Conservation (phyloP, 164 flowering plant genomes). For the Kalanchoe fedtschenkoi region DNA sequence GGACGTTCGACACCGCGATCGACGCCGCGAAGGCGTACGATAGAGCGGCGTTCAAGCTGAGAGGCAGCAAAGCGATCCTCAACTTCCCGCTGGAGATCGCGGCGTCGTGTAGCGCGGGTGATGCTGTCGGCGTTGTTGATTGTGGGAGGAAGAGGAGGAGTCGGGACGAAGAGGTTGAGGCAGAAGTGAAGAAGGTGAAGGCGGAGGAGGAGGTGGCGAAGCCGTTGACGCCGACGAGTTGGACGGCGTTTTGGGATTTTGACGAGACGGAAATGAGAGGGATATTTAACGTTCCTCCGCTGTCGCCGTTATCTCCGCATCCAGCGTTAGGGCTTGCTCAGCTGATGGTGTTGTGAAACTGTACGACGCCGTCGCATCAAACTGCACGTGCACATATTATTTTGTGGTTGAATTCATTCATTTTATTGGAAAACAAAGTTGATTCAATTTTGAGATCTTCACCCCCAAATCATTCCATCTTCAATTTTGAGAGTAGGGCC, state of each 20-base stretch:
- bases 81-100: conserved; percentile 45
- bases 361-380: background rate
- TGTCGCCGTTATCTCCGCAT: conserved; percentile 34
- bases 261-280: conserved; percentile 12
- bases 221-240: conserved; percentile 12
- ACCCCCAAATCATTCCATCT: too few relatives aligned
- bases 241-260: conserved; percentile 17
- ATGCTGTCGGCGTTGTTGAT: background rate
- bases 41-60: conserved; percentile 42
- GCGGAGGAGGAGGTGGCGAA: conserved; percentile 6
- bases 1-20: conserved; percentile 38
- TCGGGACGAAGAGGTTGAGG: conserved; percentile 1
- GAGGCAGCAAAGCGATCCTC: conserved; percentile 48
- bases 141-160: conserved; percentile 10
- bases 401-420: too few relatives aligned
- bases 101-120: background rate
- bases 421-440: too few relatives aligned
- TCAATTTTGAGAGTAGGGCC: too few relatives aligned
- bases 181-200: conserved; percentile 15
- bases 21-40: conserved; percentile 59
- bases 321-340: conserved; percentile 15
- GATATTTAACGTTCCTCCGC: conserved; percentile 21
- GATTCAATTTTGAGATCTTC: too few relatives aligned
- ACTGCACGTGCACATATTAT: too few relatives aligned
- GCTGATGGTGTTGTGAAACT: conserved; percentile 17